Conservation (phyloP, 768 basidiomycete genomes). For the Neoboletus magnificus region DNA sequence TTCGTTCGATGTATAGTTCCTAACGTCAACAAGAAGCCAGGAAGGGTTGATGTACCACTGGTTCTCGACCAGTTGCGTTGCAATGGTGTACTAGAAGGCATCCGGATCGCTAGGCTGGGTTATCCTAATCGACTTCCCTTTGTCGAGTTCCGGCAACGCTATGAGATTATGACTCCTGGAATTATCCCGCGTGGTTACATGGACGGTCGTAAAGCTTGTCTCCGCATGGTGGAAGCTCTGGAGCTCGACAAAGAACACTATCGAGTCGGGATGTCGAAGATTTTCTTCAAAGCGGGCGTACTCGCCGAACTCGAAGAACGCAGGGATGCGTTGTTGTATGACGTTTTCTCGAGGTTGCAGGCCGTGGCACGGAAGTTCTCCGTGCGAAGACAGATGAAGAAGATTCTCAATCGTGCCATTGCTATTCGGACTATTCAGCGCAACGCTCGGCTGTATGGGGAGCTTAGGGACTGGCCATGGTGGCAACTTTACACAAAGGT, state of each 20-base stretch:
- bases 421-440: constrained; percentile 91
- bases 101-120: constrained; percentile 94
- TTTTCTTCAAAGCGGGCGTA: constrained; percentile 98
- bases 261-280: constrained; percentile 94
- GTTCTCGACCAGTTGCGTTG: constrained; percentile 95
- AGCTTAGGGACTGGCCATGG: constrained; percentile 96
- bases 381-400: constrained; percentile 87
- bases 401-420: constrained; percentile 87
- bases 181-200: constrained; percentile 94
- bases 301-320: constrained; percentile 95
- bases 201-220: constrained; percentile 93
- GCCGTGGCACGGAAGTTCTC: constrained; percentile 83
- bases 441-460: constrained; percentile 89
- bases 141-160: constrained; percentile 95
- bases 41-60: constrained; percentile 87
- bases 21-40: constrained; percentile 87
- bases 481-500: constrained; percentile 97
- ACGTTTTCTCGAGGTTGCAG: constrained; percentile 86
- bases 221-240: constrained; percentile 84
- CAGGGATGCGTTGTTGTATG: constrained; percentile 81
- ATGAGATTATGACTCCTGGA: constrained; percentile 92
- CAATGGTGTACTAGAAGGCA: constrained; percentile 98
- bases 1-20: constrained; percentile 99
- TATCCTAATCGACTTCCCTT: constrained; percentile 98
- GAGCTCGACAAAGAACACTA: constrained; percentile 82